These are phyloP conservation scores for Pochonia chlamydosporia DNA, from an alignment of 2,329 filamentous ascomycete genomes.

Conservation along the genomic window DNA sequence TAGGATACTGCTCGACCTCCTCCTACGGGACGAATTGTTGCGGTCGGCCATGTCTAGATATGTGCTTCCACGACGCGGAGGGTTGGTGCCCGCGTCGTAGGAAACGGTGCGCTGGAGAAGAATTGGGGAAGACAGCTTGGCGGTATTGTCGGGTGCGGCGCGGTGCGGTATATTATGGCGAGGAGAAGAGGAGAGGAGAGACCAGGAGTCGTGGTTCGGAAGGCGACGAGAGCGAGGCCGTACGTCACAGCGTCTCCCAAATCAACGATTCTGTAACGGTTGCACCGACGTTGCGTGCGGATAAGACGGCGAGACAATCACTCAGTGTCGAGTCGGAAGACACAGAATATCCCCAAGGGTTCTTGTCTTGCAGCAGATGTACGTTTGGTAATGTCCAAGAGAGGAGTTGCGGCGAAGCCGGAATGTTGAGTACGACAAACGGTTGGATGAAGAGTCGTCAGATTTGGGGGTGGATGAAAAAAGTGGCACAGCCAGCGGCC, in stretches of 20 bases:
- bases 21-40: slow-evolving; percentile 67
- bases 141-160: slow-evolving; percentile 61
- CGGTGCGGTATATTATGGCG: too few species aligned
- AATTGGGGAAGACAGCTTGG: slow-evolving; percentile 91
- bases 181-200: slow-evolving; percentile 10
- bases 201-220: slow-evolving; percentile 7
- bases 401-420: slow-evolving; percentile 1
- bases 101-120: slow-evolving; percentile 85
- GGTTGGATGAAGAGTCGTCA: background rate
- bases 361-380: background rate
- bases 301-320: slow-evolving; percentile 1
- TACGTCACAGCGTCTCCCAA: slow-evolving; percentile 4
- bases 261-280: slow-evolving; percentile 1
- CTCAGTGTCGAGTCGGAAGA: background rate
- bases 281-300: background rate
- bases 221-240: slow-evolving; percentile 5
- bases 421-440: background rate
- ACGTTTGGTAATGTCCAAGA: background rate
- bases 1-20: slow-evolving; percentile 91
- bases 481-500: background rate
- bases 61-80: slow-evolving; percentile 55
- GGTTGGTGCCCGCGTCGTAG: slow-evolving; percentile 77
- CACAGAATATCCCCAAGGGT: background rate
- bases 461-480: background rate
- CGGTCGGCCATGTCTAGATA: slow-evolving; percentile 55